Percentiles rank a stretch among this genome's conserved stretches.
Evolutionary conservation across 345 rosid genomes (phyloP).

Genomic region (Brassica rapa): DNA sequence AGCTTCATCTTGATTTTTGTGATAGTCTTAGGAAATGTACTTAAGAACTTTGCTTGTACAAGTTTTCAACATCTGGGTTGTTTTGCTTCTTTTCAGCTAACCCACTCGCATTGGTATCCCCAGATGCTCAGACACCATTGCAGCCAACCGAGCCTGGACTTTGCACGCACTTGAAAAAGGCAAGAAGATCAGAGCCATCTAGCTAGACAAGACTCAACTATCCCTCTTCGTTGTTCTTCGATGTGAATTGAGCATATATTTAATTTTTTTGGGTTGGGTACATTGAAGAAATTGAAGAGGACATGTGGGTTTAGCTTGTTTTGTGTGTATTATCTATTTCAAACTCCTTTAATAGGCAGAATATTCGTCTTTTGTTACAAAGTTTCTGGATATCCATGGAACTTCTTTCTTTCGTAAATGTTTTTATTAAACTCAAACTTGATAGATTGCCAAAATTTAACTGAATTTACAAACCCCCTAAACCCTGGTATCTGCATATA

Average conservation of each 20-base stretch:
- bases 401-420: neutral
- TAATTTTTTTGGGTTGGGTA: neutral
- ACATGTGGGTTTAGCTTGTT: constrained; percentile 22
- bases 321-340: constrained; percentile 17
- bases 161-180: constrained; percentile 19
- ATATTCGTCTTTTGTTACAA: neutral
- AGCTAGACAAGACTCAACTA: constrained; percentile 23
- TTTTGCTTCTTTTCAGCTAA: constrained; percentile 43
- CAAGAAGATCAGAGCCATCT: neutral
- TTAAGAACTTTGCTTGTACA: neutral
- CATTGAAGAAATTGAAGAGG: constrained; percentile 9
- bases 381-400: neutral
- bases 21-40: neutral
- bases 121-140: constrained; percentile 41
- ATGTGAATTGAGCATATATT: neutral
- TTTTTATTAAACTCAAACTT: neutral
- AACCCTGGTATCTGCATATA: neutral
- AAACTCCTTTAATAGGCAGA: neutral
- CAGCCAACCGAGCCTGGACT: constrained; percentile 30
- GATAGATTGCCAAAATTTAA: neutral
- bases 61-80: constrained; percentile 2
- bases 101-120: constrained; percentile 50
- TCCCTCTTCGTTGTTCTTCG: constrained; percentile 13
- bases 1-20: neutral
- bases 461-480: neutral